These are phyloP conservation scores for Clavaria fumosa DNA, from an alignment of 768 basidiomycete genomes.

Conservation along the genomic window DNA sequence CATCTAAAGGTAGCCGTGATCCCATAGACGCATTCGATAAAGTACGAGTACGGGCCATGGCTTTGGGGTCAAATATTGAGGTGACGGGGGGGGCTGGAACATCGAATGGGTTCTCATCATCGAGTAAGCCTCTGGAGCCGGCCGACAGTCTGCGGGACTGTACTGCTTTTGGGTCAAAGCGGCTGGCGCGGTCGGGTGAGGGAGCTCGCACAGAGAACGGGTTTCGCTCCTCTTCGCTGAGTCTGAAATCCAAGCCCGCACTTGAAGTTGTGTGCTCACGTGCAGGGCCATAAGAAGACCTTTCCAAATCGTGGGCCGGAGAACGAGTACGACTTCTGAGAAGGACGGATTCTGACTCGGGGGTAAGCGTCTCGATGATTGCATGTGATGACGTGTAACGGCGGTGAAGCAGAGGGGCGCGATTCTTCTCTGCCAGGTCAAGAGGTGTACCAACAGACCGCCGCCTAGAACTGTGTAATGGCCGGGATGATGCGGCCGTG, in stretches of 20 bases:
- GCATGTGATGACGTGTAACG: constrained; percentile 37
- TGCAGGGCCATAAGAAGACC: constrained; percentile 8
- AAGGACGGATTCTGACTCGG: constrained; percentile 37
- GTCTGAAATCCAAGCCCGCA: constrained; percentile 34
- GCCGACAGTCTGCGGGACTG: constrained; percentile 23
- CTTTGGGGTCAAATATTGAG: constrained; percentile 75
- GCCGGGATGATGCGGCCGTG: constrained; percentile 22
- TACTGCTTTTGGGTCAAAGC: constrained; percentile 66
- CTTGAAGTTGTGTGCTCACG: constrained; percentile 36
- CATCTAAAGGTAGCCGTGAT: constrained; percentile 44
- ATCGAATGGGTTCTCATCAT: constrained; percentile 52
- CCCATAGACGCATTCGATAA: constrained; percentile 52
- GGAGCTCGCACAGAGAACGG: constrained; percentile 22
- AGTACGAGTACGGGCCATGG: constrained; percentile 38
- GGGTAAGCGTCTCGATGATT: constrained; percentile 27
- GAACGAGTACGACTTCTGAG: constrained; percentile 40
- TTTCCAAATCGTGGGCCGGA: constrained; percentile 24
- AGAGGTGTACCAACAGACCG: constrained; percentile 45
- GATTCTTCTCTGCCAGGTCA: constrained; percentile 35
- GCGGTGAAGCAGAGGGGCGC: constrained; percentile 26
- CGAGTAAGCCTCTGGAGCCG: constrained; percentile 19
- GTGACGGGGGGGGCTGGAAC: constrained; percentile 48
- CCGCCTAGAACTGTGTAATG: constrained; percentile 25
- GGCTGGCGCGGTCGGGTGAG: constrained; percentile 35
- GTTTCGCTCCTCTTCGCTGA: constrained; percentile 20